These are phyloP conservation scores for Nitzschia putrida DNA, from an alignment of 108 stramenopile genomes.

Conservation along the genomic window DNA sequence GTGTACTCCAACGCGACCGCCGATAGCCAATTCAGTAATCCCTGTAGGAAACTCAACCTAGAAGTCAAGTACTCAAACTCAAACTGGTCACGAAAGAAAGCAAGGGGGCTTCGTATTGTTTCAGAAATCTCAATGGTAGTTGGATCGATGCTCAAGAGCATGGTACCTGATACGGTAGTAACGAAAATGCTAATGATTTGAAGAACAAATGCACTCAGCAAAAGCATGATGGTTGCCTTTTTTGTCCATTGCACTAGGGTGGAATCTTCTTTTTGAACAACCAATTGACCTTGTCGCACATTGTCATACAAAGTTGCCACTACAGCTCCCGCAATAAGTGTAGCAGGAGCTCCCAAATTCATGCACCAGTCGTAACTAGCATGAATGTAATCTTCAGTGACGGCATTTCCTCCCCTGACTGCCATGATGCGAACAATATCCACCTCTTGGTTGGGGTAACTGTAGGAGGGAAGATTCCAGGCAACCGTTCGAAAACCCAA, in stretches of 20 bases:
- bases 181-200: slow-evolving; percentile 56
- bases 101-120: not conserved
- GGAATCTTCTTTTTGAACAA: slow-evolving; percentile 15
- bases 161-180: slow-evolving; percentile 49
- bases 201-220: slow-evolving; percentile 45
- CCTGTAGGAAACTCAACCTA: slow-evolving; percentile 51
- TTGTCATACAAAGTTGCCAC: slow-evolving; percentile 46
- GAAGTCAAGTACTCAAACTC: slow-evolving; percentile 50
- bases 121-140: not conserved
- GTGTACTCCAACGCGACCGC: slow-evolving; percentile 41
- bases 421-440: too few species aligned
- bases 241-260: slow-evolving; percentile 33
- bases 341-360: slow-evolving; percentile 57
- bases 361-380: slow-evolving; percentile 15
- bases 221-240: slow-evolving; percentile 28
- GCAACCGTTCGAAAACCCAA: too few species aligned
- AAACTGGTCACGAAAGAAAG: slow-evolving; percentile 5
- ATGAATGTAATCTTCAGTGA: not conserved
- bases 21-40: slow-evolving; percentile 56
- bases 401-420: not conserved
- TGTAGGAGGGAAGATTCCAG: too few species aligned
- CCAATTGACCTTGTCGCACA: not conserved
- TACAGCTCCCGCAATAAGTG: slow-evolving; percentile 59
- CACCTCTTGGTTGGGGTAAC: too few species aligned
- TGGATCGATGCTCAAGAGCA: slow-evolving; percentile 39